Evolutionary conservation across 441 rosid species (phyloP), one percentile per base, ranked within the genome.

Genomic region (Gossypium davidsonii): DNA sequence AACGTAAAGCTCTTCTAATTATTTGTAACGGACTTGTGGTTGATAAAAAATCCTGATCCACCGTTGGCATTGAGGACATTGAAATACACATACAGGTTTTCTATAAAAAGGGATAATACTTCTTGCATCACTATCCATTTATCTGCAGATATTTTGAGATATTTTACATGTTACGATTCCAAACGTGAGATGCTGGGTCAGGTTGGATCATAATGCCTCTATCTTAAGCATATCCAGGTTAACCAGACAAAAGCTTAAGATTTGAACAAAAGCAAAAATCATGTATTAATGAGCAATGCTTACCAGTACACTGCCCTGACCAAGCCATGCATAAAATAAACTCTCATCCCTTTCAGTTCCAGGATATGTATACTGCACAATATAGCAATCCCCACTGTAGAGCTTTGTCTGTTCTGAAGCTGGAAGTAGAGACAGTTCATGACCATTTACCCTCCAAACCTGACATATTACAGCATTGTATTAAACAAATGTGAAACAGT

Each of bases 351-450:
- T 89, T 60, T 80, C 91, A 66, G 83, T 79, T 8, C 84, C 89
- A 2, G 90, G 83, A 79, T 90, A 94, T 59, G 91, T 83, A 81
- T 92, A 94, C 74, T 90, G 94, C 81, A 87, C 78, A 79, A 92
- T 61, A 79, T 90, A 94, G 84, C 97, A 94, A 82, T 94, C 95
- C 67, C 97, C 97, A 81, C 88, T 86, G 78, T 76, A 90, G 83
- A 94, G 86, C 80, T 88, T 94, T 17, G 80, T 78, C 76, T 89
- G 95, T 61, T 90, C 95, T 74, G 86, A 77, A 82, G 71, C 87
- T 69, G 86, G 85, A 82, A 90, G 69, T 72, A 82, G 89, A 72
- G 62, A 77, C 85, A 80, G 75, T 65, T 86, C 89, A 55, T 82
- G 82, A 28, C 81, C 90, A 82, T 86, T 81, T 73, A 90, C 91